phyloP scores from a whole-genome alignment of 805 yeast genomes.

The Wickerhamomyces ciferrii region DNA sequence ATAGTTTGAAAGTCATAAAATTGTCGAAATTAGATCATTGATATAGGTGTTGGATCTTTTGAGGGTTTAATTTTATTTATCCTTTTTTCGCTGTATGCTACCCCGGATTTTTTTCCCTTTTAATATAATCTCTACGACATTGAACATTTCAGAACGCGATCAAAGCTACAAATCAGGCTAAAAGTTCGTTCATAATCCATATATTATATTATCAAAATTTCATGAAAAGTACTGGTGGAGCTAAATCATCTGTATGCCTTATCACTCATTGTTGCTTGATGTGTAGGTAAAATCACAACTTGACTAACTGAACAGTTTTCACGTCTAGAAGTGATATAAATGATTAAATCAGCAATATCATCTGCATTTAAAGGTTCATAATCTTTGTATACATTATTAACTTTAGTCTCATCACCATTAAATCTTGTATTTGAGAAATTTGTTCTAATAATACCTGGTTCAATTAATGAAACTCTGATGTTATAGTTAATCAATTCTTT shows the following conservation, averaged over 20 bases:
- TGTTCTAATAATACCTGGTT: constrained; percentile 65
- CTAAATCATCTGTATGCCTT: constrained; percentile 13
- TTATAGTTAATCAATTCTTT: constrained; percentile 67
- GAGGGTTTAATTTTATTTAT: no score
- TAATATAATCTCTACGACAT: no score
- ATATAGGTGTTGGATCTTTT: no score
- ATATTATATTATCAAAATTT: neutral
- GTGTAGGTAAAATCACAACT: constrained; percentile 76
- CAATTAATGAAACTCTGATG: constrained; percentile 55
- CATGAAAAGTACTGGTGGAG: neutral
- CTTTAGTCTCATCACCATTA: constrained; percentile 47
- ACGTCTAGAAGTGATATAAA: constrained; percentile 50
- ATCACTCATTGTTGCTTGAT: constrained; percentile 61
- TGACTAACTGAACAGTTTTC: constrained; percentile 63
- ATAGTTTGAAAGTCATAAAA: no score
- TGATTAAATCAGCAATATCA: constrained; percentile 56
- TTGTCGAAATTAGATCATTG: no score
- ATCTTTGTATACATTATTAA: constrained; percentile 50
- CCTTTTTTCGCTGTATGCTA: no score
- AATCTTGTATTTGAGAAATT: constrained; percentile 55
- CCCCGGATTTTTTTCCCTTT: neutral
- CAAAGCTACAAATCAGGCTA: no score
- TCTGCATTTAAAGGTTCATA: constrained; percentile 51
- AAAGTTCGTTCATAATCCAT: no score
- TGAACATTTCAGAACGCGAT: no score